Evolutionary conservation across 257 asterid genomes (phyloP).

Genomic region (Cruciata laevipes): DNA sequence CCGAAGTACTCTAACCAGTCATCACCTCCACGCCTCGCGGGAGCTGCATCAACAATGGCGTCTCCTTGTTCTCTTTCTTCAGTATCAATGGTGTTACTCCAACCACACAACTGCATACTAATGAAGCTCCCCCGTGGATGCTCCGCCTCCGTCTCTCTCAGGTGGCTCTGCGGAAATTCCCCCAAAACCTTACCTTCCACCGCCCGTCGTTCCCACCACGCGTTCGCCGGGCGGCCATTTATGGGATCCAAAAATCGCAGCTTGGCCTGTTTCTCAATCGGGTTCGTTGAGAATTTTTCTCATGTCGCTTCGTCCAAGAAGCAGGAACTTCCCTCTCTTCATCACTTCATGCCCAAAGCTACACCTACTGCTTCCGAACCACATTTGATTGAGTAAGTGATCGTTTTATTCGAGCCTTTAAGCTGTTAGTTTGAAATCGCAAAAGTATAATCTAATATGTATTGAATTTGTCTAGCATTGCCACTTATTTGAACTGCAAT

Average conservation of each 20-base stretch:
- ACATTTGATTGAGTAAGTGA: constrained; percentile 46
- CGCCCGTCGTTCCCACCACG: constrained; percentile 12
- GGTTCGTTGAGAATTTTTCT: constrained; percentile 40
- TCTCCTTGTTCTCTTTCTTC: constrained; percentile 38
- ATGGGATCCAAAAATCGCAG: constrained; percentile 13
- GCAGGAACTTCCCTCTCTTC: constrained; percentile 40
- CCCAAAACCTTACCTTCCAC: neutral
- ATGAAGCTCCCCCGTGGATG: constrained; percentile 39
- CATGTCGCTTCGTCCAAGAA: constrained; percentile 24
- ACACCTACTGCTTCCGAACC: constrained; percentile 33
- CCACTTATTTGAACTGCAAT: too few species aligned
- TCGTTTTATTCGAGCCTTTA: neutral
- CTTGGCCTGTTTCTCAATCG: constrained; percentile 27
- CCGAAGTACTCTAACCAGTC: neutral
- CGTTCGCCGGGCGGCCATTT: constrained; percentile 14
- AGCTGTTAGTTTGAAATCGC: too few species aligned
- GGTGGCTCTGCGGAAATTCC: constrained; percentile 20
- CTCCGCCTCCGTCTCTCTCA: constrained; percentile 41
- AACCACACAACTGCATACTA: constrained; percentile 38
- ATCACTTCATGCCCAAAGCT: constrained; percentile 61
- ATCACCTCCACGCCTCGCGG: constrained; percentile 1
- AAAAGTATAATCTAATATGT: too few species aligned
- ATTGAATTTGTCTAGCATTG: too few species aligned
- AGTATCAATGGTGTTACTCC: constrained; percentile 51
- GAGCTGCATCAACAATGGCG: constrained; percentile 31